These are phyloP conservation scores for Oryza punctata DNA, from an alignment of 176 grass and related monocot species.

Conservation along the genomic window DNA sequence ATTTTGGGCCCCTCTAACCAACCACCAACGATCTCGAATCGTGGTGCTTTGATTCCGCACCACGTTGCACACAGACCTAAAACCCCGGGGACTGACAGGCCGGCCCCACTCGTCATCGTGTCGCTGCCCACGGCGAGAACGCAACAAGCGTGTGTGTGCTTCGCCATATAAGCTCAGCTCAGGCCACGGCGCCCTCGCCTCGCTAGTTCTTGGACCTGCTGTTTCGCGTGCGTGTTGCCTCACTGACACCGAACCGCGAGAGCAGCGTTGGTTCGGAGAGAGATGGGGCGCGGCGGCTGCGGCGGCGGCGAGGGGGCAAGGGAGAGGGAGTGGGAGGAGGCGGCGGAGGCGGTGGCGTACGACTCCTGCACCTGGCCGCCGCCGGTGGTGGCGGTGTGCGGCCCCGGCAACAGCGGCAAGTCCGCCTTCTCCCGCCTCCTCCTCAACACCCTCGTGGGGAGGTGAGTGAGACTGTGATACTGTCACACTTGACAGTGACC, in stretches of 20 bases:
- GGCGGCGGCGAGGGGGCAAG: neutral
- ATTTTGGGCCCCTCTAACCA: too few species aligned
- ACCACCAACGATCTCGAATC: too few species aligned
- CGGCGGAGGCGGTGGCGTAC: conserved; percentile 56
- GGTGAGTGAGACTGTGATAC: neutral
- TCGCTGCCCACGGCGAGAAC: too few species aligned
- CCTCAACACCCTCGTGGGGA: conserved; percentile 64
- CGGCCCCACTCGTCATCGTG: too few species aligned
- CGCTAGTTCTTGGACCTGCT: neutral
- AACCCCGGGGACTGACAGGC: too few species aligned
- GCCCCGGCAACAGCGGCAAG: conserved; percentile 73
- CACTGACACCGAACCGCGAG: too few species aligned
- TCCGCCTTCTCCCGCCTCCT: conserved; percentile 68
- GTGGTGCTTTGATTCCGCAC: too few species aligned
- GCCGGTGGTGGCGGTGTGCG: conserved; percentile 64
- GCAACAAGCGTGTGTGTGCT: neutral
- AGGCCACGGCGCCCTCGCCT: too few species aligned
- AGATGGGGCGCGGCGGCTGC: too few species aligned
- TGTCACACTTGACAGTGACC: too few species aligned
- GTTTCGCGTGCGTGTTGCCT: neutral
- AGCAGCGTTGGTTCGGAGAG: neutral
- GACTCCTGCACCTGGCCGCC: conserved; percentile 68
- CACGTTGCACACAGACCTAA: too few species aligned
- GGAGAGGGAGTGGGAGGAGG: conserved; percentile 52
- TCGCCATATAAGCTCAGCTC: neutral